phyloP scores from a whole-genome alignment of 2,329 filamentous ascomycete genomes.

The Arthrobotrys conoides region DNA sequence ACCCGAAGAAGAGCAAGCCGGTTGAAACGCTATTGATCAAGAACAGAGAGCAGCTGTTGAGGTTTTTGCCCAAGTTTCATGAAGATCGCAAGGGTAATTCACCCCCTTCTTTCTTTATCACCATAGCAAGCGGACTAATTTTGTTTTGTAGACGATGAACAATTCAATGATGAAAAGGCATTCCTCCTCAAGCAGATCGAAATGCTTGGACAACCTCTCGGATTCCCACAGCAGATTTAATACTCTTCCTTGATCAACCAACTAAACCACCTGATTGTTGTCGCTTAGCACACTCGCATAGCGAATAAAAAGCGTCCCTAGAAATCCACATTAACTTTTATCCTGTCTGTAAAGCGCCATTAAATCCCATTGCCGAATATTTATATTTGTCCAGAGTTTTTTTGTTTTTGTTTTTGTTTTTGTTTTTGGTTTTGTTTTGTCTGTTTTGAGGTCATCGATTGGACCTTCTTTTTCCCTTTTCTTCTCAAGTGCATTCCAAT shows the following conservation, averaged over 20 bases:
- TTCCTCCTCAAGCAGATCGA: constrained; percentile 96
- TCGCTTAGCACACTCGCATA: constrained; percentile 1
- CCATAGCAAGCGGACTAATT: neutral
- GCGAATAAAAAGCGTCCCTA: constrained; percentile 15
- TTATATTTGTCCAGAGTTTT: neutral
- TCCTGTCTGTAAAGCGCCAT: constrained; percentile 3
- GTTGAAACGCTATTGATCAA: constrained; percentile 96
- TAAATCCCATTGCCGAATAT: neutral
- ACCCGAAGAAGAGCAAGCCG: constrained; percentile 96
- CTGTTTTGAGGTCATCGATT: neutral
- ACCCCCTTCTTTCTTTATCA: neutral
- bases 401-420: neutral
- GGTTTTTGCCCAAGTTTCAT: constrained; percentile 90
- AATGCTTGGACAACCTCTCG: constrained; percentile 47
- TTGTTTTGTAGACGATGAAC: constrained; percentile 80
- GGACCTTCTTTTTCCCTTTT: constrained; percentile 22
- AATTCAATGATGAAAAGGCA: constrained; percentile 97
- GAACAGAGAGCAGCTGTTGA: constrained; percentile 91
- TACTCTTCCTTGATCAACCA: neutral
- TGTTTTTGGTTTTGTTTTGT: neutral
- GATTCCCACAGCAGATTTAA: constrained; percentile 45
- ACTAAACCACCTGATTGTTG: neutral
- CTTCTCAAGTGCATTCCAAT: constrained; percentile 2
- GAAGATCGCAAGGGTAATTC: constrained; percentile 79
- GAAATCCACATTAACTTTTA: neutral